These are phyloP conservation scores for Neofusicoccum sp. DNA, from an alignment of 2,329 filamentous ascomycete genomes.

Conservation along the genomic window DNA sequence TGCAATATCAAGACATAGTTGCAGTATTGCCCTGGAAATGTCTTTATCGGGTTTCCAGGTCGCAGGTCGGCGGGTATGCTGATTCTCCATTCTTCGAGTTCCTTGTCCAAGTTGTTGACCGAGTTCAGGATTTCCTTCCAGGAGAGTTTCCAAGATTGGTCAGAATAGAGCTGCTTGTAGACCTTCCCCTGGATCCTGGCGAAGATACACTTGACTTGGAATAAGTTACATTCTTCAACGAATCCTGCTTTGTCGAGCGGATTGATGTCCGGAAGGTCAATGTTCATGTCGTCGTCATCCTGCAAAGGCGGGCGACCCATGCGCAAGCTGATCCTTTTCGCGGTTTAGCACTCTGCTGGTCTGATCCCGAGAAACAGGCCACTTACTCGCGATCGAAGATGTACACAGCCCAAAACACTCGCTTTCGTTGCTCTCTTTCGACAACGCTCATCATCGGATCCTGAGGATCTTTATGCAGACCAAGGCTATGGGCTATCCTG, in stretches of 20 bases:
- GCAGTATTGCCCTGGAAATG: neutral
- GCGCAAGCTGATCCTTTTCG: neutral
- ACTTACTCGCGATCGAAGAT: conserved; percentile 12
- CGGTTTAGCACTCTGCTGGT: neutral
- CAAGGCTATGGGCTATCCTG: neutral
- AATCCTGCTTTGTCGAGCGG: neutral
- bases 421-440: neutral
- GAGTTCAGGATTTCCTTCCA: neutral
- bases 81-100: neutral
- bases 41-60: neutral
- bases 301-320: neutral
- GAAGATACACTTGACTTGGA: neutral
- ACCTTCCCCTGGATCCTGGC: neutral
- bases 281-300: neutral
- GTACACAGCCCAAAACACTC: conserved; percentile 1
- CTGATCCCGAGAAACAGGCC: neutral
- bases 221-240: neutral
- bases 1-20: neutral
- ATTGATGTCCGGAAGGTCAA: neutral
- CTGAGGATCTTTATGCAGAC: neutral
- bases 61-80: neutral
- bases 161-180: conserved; percentile 6
- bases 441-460: neutral
- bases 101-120: neutral
- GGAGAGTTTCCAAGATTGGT: neutral